Conservation (phyloP, 2,329 filamentous ascomycete species). For the Aspergillus proliferans region DNA sequence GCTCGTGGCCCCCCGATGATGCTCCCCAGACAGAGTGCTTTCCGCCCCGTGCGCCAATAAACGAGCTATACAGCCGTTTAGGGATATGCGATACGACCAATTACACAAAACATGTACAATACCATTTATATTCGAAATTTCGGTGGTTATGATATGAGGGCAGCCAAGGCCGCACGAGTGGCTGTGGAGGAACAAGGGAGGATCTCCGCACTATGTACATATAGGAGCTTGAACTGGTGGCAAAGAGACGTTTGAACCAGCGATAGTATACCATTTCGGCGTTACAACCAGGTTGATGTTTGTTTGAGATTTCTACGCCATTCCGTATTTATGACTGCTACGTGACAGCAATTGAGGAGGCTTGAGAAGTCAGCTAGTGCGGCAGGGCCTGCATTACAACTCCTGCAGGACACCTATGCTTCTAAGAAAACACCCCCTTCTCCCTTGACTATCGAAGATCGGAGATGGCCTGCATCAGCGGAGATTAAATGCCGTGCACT, state of each 20-base stretch:
- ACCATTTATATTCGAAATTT: slow-evolving; percentile 11
- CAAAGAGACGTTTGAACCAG: not conserved
- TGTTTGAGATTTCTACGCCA: not conserved
- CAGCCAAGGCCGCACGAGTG: not conserved
- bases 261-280: not conserved
- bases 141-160: not conserved
- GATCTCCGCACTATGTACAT: slow-evolving; percentile 14
- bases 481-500: too few species aligned
- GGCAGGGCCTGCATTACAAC: too few species aligned
- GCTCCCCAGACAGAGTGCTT: slow-evolving; percentile 42
- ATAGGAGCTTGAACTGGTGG: slow-evolving; percentile 1
- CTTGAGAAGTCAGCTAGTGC: too few species aligned
- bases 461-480: too few species aligned
- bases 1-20: slow-evolving; percentile 71
- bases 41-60: slow-evolving; percentile 28
- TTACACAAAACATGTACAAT: slow-evolving; percentile 26
- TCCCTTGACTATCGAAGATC: too few species aligned
- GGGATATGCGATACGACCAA: slow-evolving; percentile 18
- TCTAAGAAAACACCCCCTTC: too few species aligned
- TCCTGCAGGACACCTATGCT: too few species aligned
- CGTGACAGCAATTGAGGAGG: too few species aligned
- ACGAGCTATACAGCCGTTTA: slow-evolving; percentile 5
- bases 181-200: not conserved
- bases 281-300: not conserved
- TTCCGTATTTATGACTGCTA: not conserved